phyloP scores from a whole-genome alignment of 306 rosid genomes.

The Cucumis cinereus region DNA sequence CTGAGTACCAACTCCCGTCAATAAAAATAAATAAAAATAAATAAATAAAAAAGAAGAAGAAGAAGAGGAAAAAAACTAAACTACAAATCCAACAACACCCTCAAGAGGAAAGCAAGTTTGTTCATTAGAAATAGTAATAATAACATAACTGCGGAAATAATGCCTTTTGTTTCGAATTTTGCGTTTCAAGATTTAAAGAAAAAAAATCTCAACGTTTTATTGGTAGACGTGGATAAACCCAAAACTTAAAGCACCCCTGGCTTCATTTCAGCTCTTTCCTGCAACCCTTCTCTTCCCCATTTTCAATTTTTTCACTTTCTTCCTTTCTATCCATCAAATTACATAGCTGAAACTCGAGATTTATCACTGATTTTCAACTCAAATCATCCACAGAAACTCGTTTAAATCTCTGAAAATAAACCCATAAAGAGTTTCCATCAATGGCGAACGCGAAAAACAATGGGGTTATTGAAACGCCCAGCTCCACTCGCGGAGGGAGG shows the following conservation, averaged over 20 bases:
- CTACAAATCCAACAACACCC: no score
- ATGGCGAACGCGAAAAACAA: constrained; percentile 29
- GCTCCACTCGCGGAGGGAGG: constrained; percentile 47
- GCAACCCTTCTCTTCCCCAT: constrained; percentile 12
- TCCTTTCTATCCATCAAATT: constrained; percentile 2
- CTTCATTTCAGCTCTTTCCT: constrained; percentile 30
- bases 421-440: constrained; percentile 22
- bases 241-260: constrained; percentile 32
- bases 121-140: no score
- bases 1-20: not conserved
- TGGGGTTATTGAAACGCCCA: constrained; percentile 27
- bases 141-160: no score
- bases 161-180: no score
- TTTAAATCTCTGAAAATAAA: not conserved
- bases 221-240: constrained; percentile 29
- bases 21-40: no score
- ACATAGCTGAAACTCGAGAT: not conserved
- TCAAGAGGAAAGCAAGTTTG: no score
- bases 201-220: no score
- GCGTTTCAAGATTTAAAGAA: no score
- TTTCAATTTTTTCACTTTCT: constrained; percentile 13
- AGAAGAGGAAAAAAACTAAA: no score
- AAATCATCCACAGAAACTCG: not conserved
- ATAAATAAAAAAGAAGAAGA: no score
- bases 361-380: constrained; percentile 1